A percentile compares a stretch with the other conserved stretches of the same genome.
Conservation (phyloP, 1,284 basidiomycete genomes). For the Sporisorium iseilematis-ciliati region DNA sequence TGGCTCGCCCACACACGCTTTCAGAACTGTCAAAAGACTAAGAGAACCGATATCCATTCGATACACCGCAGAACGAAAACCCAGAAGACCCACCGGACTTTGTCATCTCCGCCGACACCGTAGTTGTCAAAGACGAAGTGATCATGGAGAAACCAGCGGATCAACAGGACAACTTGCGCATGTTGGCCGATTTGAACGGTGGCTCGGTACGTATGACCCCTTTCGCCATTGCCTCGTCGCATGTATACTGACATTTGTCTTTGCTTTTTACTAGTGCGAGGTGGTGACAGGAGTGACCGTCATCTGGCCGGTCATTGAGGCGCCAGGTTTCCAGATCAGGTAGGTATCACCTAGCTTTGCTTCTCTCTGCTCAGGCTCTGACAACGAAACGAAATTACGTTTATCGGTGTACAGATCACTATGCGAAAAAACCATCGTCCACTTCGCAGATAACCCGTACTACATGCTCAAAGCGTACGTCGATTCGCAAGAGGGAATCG, state of each 20-base stretch:
- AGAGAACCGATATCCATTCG: neutral
- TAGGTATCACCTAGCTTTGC: slow-evolving; percentile 69
- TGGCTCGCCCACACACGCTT: neutral
- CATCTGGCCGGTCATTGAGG: slow-evolving; percentile 85
- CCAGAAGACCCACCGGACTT: slow-evolving; percentile 90
- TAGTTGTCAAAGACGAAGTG: slow-evolving; percentile 62
- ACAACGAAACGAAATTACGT: no score
- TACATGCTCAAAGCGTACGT: slow-evolving; percentile 83
- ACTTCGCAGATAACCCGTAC: slow-evolving; percentile 69
- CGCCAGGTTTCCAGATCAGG: slow-evolving; percentile 88
- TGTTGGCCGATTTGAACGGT: slow-evolving; percentile 84
- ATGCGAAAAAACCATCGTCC: slow-evolving; percentile 63
- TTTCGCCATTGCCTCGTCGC: no score
- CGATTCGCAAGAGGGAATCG: slow-evolving; percentile 86
- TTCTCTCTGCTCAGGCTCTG: no score
- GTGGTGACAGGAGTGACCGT: slow-evolving; percentile 66
- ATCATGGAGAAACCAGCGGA: slow-evolving; percentile 88
- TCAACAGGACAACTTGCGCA: slow-evolving; percentile 85
- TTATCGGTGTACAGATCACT: slow-evolving; percentile 44
- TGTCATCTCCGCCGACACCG: slow-evolving; percentile 78
- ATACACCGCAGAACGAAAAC: slow-evolving; percentile 70
- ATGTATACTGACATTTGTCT: neutral
- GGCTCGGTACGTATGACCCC: slow-evolving; percentile 26
- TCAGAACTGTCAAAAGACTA: neutral
- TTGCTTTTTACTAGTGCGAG: slow-evolving; percentile 43